These are phyloP conservation scores for Alternaria novae-zelandiae DNA, from an alignment of 2,329 filamentous ascomycete species.

Conservation along the genomic window DNA sequence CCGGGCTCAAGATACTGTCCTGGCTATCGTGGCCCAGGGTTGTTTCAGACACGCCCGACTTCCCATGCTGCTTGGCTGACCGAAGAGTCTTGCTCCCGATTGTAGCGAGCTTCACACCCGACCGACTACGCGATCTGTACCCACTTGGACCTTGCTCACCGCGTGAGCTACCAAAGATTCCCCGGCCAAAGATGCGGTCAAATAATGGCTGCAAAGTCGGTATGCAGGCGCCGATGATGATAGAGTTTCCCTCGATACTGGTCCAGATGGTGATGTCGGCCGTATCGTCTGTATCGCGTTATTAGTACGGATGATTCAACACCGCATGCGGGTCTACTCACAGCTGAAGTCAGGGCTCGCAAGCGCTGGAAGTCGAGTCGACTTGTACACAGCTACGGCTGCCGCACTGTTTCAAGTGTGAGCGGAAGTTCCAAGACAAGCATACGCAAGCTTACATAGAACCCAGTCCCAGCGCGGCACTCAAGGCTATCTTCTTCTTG, in stretches of 20 bases:
- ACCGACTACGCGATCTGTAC: neutral
- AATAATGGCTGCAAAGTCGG: neutral
- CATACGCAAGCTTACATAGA: neutral
- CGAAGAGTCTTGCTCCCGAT: neutral
- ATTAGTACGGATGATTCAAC: neutral
- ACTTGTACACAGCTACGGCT: neutral
- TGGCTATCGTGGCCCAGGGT: neutral
- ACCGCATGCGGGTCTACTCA: neutral
- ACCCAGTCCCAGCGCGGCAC: neutral
- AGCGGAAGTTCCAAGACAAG: neutral
- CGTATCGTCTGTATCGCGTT: neutral
- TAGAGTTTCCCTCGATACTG: constrained; percentile 1
- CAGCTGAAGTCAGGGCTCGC: neutral
- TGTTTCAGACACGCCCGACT: neutral
- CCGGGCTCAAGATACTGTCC: neutral
- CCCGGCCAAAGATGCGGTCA: neutral
- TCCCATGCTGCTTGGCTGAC: neutral
- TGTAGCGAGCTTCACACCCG: neutral
- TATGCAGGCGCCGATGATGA: constrained; percentile 6
- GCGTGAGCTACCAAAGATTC: neutral
- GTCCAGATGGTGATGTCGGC: constrained; percentile 3
- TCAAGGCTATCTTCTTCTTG: neutral
- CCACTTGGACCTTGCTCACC: neutral
- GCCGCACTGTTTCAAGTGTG: neutral
- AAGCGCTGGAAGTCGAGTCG: neutral